These are phyloP conservation scores for Tolypocladium capitatum DNA, from an alignment of 2,329 filamentous ascomycete species.

Conservation along the genomic window DNA sequence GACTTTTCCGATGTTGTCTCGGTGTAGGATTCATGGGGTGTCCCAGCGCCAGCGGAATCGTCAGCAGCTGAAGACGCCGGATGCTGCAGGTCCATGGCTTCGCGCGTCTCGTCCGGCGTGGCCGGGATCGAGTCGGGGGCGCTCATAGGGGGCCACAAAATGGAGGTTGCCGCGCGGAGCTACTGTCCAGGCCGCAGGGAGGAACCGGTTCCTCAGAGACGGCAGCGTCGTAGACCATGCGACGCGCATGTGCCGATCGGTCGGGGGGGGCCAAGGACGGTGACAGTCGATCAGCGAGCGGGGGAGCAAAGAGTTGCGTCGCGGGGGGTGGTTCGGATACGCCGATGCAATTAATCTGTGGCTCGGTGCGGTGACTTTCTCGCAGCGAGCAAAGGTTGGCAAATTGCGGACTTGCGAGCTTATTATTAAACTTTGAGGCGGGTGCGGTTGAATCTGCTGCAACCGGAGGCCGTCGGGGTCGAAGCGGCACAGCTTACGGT, in stretches of 20 bases:
- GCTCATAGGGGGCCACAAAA: conserved; percentile 7
- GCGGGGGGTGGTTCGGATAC: not conserved
- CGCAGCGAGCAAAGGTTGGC: too few species aligned
- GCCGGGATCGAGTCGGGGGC: conserved; percentile 26
- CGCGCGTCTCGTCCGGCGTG: conserved; percentile 32
- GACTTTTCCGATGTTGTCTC: conserved; percentile 17
- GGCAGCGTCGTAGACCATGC: conserved; percentile 2
- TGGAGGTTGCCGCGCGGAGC: conserved; percentile 1
- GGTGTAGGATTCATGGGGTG: conserved; percentile 26
- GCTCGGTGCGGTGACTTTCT: too few species aligned
- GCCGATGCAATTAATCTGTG: not conserved
- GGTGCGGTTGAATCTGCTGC: not conserved
- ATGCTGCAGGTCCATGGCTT: conserved; percentile 18
- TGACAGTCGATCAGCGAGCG: not conserved
- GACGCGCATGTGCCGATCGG: not conserved
- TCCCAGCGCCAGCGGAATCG: conserved; percentile 33
- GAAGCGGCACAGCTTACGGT: not conserved
- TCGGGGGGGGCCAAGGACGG: not conserved
- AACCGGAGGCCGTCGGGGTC: not conserved
- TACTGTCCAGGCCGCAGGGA: conserved; percentile 3
- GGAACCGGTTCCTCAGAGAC: conserved; percentile 1
- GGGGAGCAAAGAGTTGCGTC: not conserved
- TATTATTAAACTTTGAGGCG: not conserved
- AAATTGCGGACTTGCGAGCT: not conserved
- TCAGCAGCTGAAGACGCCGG: conserved; percentile 31